Percentiles rank a stretch among this genome's conserved stretches.
Conservation (phyloP, 441 rosid species). For the Pelargonium myrrhifolium region DNA sequence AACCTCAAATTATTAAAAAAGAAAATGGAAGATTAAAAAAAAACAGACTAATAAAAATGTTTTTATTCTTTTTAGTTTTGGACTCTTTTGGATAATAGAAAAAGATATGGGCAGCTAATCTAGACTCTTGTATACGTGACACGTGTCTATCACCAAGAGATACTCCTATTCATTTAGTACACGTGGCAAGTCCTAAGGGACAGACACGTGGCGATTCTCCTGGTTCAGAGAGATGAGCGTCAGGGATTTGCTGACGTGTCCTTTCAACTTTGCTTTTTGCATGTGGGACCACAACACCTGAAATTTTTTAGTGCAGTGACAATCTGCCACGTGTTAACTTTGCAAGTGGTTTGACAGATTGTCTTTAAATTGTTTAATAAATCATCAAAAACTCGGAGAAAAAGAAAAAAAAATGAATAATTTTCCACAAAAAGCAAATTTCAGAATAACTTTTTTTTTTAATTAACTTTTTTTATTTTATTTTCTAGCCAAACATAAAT, state of each 20-base stretch:
- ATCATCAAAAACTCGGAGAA: background rate
- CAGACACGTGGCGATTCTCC: conserved; percentile 10
- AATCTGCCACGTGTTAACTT: conserved; percentile 1
- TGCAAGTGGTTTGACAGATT: conserved; percentile 5
- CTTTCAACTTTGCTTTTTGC: conserved; percentile 25
- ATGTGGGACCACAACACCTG: conserved; percentile 11
- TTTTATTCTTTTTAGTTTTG: too few species aligned
- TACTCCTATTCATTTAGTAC: conserved; percentile 1
- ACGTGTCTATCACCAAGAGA: conserved; percentile 23
- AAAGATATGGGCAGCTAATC: conserved; percentile 34
- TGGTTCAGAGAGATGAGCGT: conserved; percentile 5
- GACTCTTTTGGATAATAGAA: conserved; percentile 27
- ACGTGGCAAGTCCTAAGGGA: background rate
- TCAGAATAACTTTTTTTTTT: background rate
- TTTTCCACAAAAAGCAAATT: too few species aligned
- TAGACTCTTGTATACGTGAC: conserved; percentile 10
- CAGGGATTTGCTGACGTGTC: conserved; percentile 12
- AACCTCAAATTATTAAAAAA: too few species aligned
- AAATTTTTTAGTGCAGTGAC: conserved; percentile 18
- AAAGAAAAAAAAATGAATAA: background rate
- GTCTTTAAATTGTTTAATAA: background rate
- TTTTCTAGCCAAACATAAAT: too few species aligned
- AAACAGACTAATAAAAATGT: too few species aligned
- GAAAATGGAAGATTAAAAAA: too few species aligned
- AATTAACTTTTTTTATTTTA: background rate